Evolutionary conservation across 306 rosid species (phyloP).

Genomic region (barrel medic (Medicago truncatula)): MtrunA17r5.0-ANR NC_053046.1:16145501-16146000

Average conservation of each 20-base stretch:
- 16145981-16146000: neutral
- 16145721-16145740: no score
- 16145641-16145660: no score
- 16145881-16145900: neutral
- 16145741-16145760: no score
- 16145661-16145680: no score
- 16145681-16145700: no score
- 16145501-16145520: conserved; percentile 49
- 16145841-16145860: neutral
- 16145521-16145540: conserved; percentile 39
- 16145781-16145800: neutral
- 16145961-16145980: no score
- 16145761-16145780: neutral
- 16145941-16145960: no score
- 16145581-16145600: conserved; percentile 12
- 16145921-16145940: no score
- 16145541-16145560: conserved; percentile 49
- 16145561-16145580: conserved; percentile 41
- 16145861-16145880: neutral
- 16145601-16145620: conserved; percentile 6
- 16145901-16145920: no score
- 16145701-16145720: no score
- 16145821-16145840: neutral
- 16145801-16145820: neutral
- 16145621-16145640: no score